Evolutionary conservation across 495 filamentous ascomycete genomes (phyloP).

Genomic region (Penicillium dipodomyicola): DNA sequence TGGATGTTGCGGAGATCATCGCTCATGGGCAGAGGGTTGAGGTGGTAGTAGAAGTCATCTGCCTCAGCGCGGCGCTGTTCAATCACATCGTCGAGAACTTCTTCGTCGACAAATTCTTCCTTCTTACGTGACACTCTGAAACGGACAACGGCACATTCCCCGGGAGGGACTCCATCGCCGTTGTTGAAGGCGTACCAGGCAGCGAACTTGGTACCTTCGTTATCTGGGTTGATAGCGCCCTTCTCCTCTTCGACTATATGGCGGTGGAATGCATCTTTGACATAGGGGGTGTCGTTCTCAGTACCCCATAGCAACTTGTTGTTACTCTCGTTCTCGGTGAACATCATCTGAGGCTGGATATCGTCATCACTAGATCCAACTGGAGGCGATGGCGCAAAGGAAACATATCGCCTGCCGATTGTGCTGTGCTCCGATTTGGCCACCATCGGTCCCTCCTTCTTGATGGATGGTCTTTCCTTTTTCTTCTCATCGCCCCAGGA

Average conservation of each 20-base stretch:
- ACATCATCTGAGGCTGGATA: constrained; percentile 77
- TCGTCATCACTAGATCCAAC: constrained; percentile 74
- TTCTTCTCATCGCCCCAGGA: constrained; percentile 75
- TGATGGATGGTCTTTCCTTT: constrained; percentile 73
- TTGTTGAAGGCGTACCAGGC: constrained; percentile 94
- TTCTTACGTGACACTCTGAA: constrained; percentile 78
- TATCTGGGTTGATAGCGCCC: constrained; percentile 73
- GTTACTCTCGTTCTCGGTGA: constrained; percentile 96
- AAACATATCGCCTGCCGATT: constrained; percentile 77
- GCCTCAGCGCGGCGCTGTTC: constrained; percentile 82
- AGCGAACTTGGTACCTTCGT: constrained; percentile 81
- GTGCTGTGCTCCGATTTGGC: constrained; percentile 72
- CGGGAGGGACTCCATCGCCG: constrained; percentile 77
- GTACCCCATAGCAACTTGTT: constrained; percentile 69
- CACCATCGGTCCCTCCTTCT: constrained; percentile 58
- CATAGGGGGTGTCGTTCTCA: constrained; percentile 75
- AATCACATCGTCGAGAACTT: constrained; percentile 86
- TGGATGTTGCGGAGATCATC: constrained; percentile 95
- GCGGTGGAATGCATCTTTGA: constrained; percentile 93
- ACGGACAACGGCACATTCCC: constrained; percentile 91
- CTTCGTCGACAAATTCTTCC: constrained; percentile 81
- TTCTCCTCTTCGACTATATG: constrained; percentile 81
- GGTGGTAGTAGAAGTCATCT: constrained; percentile 91
- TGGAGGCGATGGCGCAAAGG: constrained; percentile 86
- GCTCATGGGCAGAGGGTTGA: constrained; percentile 90